phyloP scores from a whole-genome alignment of 768 basidiomycete genomes.

The Tremella yokohamensis region DNA sequence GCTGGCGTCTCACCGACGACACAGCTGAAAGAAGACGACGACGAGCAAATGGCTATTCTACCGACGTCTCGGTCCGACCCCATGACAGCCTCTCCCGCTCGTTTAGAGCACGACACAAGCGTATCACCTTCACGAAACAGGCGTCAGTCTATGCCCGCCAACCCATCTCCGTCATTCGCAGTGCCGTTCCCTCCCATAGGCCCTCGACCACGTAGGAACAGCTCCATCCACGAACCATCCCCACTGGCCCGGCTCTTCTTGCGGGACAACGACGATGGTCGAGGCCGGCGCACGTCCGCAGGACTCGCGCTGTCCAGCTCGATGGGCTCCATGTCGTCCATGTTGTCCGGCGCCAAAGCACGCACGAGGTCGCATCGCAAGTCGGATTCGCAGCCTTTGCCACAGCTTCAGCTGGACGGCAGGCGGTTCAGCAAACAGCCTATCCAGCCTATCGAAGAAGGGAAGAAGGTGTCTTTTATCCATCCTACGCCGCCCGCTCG shows the following conservation, averaged over 20 bases:
- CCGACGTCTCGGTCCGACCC: slow-evolving; percentile 7
- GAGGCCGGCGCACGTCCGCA: slow-evolving; percentile 15
- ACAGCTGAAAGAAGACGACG: not conserved
- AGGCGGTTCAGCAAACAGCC: slow-evolving; percentile 1
- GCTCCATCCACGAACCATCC: slow-evolving; percentile 45
- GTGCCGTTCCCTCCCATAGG: slow-evolving; percentile 7
- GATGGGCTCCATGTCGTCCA: not conserved
- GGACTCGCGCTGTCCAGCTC: slow-evolving; percentile 7
- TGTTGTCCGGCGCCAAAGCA: not conserved
- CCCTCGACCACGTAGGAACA: slow-evolving; percentile 31
- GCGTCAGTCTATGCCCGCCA: slow-evolving; percentile 15
- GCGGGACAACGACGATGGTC: slow-evolving; percentile 4
- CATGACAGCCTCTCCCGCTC: slow-evolving; percentile 15
- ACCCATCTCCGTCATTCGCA: slow-evolving; percentile 5
- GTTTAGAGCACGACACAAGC: slow-evolving; percentile 6
- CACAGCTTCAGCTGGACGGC: slow-evolving; percentile 2
- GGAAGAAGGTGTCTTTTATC: slow-evolving; percentile 5
- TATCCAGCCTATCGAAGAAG: slow-evolving; percentile 13
- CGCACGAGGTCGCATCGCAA: not conserved
- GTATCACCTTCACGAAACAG: slow-evolving; percentile 2
- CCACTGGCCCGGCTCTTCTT: slow-evolving; percentile 48
- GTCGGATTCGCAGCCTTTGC: slow-evolving; percentile 2
- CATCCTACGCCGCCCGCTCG: not conserved
- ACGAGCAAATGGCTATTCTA: slow-evolving; percentile 2
- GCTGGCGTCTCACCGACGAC: not conserved